Evolutionary conservation across 352 stramenopile genomes (phyloP).

Genomic region (Vaucheria bursata): DNA sequence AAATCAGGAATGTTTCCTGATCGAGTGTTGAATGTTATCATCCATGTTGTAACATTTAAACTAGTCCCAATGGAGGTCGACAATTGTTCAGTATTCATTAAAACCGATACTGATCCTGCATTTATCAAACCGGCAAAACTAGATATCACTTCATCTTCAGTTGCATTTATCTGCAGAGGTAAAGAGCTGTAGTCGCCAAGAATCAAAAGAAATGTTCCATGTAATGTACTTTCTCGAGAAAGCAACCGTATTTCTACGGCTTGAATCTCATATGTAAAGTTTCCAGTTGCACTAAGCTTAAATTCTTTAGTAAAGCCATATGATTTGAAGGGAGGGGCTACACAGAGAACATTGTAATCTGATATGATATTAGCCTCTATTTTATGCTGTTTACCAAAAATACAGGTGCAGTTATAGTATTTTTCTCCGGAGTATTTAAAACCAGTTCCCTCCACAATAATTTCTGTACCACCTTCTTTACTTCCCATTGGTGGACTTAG

Average conservation of each 20-base stretch:
- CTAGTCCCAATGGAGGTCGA: background rate
- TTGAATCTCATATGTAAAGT: conserved; percentile 26
- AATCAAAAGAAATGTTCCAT: conserved; percentile 11
- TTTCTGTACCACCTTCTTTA: conserved; percentile 30
- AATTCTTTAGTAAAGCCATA: conserved; percentile 13
- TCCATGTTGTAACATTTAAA: conserved; percentile 5
- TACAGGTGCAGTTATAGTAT: conserved; percentile 12
- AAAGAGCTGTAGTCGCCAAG: background rate
- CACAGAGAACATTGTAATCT: conserved; percentile 17
- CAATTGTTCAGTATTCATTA: background rate
- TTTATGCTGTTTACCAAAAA: conserved; percentile 11
- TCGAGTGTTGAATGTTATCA: background rate
- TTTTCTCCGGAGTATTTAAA: conserved; percentile 21
- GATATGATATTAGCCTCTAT: conserved; percentile 17
- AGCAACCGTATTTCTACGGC: conserved; percentile 50
- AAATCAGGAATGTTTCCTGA: background rate
- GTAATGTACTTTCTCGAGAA: background rate
- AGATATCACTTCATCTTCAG: background rate
- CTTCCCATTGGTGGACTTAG: conserved; percentile 24
- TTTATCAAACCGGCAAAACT: background rate
- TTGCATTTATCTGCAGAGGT: background rate
- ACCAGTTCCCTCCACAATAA: conserved; percentile 34
- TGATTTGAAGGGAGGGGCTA: conserved; percentile 9
- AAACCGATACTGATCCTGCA: background rate
- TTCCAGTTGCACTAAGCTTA: conserved; percentile 12